Evolutionary conservation across 768 basidiomycete genomes (phyloP).

Genomic region (Pseudohyphozyma bogoriensis): DNA sequence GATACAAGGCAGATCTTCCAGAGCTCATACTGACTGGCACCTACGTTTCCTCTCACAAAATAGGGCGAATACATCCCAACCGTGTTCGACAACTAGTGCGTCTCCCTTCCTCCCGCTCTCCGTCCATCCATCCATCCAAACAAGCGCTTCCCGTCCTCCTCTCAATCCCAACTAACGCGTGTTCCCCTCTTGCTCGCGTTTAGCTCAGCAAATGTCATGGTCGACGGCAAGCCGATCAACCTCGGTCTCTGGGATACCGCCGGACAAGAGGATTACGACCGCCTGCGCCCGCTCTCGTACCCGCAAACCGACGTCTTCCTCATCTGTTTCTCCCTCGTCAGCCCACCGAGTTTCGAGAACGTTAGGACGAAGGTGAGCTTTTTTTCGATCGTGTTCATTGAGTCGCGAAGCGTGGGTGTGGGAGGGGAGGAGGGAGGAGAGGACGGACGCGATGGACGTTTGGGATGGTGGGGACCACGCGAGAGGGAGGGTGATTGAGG

Average conservation of each 20-base stretch:
- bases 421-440: not conserved
- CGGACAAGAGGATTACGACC: constrained; percentile 98
- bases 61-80: constrained; percentile 96
- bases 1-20: too few species aligned
- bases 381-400: not conserved
- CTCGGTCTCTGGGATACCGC: constrained; percentile 99
- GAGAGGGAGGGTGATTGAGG: not conserved
- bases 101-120: constrained; percentile 39
- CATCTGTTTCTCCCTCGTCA: constrained; percentile 97
- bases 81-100: constrained; percentile 96
- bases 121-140: not conserved
- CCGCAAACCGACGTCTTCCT: constrained; percentile 99
- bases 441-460: not conserved
- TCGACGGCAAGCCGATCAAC: constrained; percentile 96
- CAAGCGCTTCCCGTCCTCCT: too few species aligned
- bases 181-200: not conserved
- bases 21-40: too few species aligned
- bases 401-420: not conserved
- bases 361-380: constrained; percentile 81
- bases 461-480: too few species aligned
- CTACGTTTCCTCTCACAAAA: too few species aligned
- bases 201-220: constrained; percentile 76
- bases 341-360: constrained; percentile 97
- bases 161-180: not conserved
- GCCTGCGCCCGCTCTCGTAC: constrained; percentile 92